Percentiles rank a stretch among this genome's conserved stretches.
Evolutionary conservation across 805 yeast genomes (phyloP).

Genomic region (Scheffersomyces ergatensis): DNA sequence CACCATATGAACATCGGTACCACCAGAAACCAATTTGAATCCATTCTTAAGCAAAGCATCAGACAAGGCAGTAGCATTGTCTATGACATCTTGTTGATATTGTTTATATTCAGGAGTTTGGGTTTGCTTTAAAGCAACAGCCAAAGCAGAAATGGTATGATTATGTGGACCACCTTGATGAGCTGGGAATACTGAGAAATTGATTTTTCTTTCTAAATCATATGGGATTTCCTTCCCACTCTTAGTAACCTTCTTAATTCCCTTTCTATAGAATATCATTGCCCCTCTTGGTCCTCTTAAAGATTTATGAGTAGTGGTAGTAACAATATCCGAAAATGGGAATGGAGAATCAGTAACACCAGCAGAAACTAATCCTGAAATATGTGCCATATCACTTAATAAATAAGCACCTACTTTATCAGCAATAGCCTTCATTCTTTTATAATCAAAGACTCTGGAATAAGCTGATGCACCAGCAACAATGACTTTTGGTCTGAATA

Average conservation of each 20-base stretch:
- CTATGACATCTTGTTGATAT: constrained; percentile 84
- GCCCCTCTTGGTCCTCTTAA: constrained; percentile 99
- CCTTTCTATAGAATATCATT: constrained; percentile 97
- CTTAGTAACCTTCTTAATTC: constrained; percentile 81
- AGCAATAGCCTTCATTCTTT: constrained; percentile 94
- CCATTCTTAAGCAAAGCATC: constrained; percentile 66
- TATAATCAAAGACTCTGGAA: constrained; percentile 94
- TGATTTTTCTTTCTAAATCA: constrained; percentile 92
- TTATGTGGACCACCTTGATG: constrained; percentile 99
- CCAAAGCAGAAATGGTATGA: constrained; percentile 97
- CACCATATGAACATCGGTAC: constrained; percentile 97
- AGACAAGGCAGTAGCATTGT: constrained; percentile 85
- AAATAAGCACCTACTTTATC: constrained; percentile 97
- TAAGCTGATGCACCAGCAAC: constrained; percentile 99
- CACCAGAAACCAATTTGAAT: constrained; percentile 84
- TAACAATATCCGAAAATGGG: constrained; percentile 95
- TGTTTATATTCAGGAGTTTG: constrained; percentile 84
- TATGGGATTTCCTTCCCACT: constrained; percentile 89
- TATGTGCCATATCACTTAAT: constrained; percentile 97
- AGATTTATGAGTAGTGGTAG: constrained; percentile 98
- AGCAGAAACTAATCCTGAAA: constrained; percentile 93
- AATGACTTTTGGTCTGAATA: constrained; percentile 93
- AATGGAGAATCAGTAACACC: constrained; percentile 95
- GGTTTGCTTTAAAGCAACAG: constrained; percentile 95
- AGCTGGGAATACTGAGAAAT: constrained; percentile 99